Evolutionary conservation across 129 eudicot genomes (phyloP).

Genomic region (Artemisia argyi): DNA sequence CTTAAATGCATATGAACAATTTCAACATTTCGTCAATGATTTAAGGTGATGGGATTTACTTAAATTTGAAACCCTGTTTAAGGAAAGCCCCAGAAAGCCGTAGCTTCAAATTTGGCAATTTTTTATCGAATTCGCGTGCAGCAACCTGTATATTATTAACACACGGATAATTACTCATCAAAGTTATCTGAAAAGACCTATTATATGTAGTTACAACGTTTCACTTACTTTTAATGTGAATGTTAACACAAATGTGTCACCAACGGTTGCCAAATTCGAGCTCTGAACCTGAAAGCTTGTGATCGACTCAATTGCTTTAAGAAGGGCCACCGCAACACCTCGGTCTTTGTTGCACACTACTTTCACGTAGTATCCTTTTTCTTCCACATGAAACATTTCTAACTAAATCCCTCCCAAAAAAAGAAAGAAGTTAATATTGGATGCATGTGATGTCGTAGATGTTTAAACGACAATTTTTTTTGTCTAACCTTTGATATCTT

Average conservation of each 20-base stretch:
- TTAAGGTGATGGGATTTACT: background rate
- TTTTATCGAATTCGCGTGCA: constrained; percentile 35
- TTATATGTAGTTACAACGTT: background rate
- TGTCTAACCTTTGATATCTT: constrained; percentile 44
- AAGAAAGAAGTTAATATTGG: background rate
- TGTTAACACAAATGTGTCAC: constrained; percentile 43
- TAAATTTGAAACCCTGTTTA: constrained; percentile 63
- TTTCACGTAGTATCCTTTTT: constrained; percentile 52
- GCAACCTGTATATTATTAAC: constrained; percentile 19
- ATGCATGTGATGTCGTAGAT: background rate
- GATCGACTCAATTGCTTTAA: constrained; percentile 54
- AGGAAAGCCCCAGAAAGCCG: constrained; percentile 59
- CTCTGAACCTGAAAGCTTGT: constrained; percentile 42
- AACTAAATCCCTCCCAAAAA: constrained; percentile 30
- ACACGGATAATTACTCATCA: background rate
- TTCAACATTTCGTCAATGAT: background rate
- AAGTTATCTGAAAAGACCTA: background rate
- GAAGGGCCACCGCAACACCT: constrained; percentile 55
- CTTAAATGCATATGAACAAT: background rate
- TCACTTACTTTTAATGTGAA: constrained; percentile 53
- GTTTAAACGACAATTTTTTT: background rate
- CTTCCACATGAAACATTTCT: constrained; percentile 58
- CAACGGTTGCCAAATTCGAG: constrained; percentile 50
- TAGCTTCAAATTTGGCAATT: constrained; percentile 46
- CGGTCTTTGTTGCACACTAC: constrained; percentile 47